Conservation (phyloP, 169 alveolate species). For the Cyclospora cayetanensis region DNA sequence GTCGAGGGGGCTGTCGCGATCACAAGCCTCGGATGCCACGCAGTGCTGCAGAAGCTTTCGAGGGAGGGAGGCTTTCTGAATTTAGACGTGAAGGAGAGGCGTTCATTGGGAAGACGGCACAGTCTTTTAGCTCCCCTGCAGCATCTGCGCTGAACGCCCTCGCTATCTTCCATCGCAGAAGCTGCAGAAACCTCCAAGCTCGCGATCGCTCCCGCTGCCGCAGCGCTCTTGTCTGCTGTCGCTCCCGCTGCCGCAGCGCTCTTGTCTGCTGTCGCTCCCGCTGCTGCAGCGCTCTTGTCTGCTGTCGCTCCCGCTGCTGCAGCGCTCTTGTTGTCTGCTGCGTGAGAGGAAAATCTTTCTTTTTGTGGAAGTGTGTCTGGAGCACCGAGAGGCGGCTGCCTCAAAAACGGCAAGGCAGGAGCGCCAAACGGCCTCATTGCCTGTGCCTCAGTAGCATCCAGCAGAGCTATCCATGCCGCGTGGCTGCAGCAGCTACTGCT, state of each 20-base stretch:
- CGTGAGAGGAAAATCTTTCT: too few species aligned
- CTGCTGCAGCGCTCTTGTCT: slow-evolving; percentile 25
- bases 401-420: background rate
- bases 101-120: too few species aligned
- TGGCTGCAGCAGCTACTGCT: slow-evolving; percentile 36
- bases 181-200: background rate
- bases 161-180: too few species aligned
- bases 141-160: too few species aligned
- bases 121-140: too few species aligned
- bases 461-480: background rate
- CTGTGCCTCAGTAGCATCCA: background rate
- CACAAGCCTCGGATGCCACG: background rate
- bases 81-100: background rate
- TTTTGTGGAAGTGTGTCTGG: too few species aligned
- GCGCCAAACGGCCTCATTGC: background rate
- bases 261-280: background rate
- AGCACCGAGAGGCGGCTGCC: background rate
- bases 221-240: background rate
- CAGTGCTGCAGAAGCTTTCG: background rate
- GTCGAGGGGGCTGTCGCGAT: background rate
- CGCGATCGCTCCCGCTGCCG: background rate
- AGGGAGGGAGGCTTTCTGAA: background rate
- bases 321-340: too few species aligned
- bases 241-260: background rate
- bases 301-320: too few species aligned